Base-by-base conservation (phyloP, 2,329 filamentous ascomycete genomes). In the Cladosporium halotolerans region DNA sequence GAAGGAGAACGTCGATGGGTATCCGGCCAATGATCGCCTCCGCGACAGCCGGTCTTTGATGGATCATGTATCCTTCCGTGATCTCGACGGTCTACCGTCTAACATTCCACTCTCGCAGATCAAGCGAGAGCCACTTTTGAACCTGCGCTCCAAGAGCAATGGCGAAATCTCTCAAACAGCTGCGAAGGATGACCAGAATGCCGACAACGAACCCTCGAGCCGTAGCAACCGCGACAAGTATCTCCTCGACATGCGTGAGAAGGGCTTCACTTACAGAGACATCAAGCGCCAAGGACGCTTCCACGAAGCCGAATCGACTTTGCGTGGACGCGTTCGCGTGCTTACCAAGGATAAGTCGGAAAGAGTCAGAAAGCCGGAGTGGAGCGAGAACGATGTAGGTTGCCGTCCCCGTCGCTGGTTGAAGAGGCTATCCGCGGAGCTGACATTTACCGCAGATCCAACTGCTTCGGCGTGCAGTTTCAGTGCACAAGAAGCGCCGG, bases 271-370 rank as follows among this genome's bases (percentile, higher is more conserved):
- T 0, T 89, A 88, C 69, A 79, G 76, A 51, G 76, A 85, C 55
- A 88, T 89, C 61, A 78, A 78, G 36, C 60, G 64, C 6, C 62
- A 70, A 14, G 80, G 83, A 11, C 70, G 73, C 1, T 84, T 84
- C 58, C 46, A 68, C 0, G 83, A 87, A 61, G 82, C 84, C 1
- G 85, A 88, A 68, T 86, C 85, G 9, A 90, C 87, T 0, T 73
- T 91, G 36, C 78, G 87, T 11, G 87, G 87, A 0, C 78, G 85
- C 0, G 82, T 79, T 60, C 75, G 86, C 4, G 81, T 78, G 2
- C 67, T 89, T 61, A 87, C 81, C 7, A 88, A 88, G 70, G 69
- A 71, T 10, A 81, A 81, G 60, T 73, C 78, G 33, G 75, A 81
- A 53, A 74, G 86, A 5, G 79, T 87, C 2, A 75, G 87, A 7